Evolutionary conservation across 345 rosid genomes (phyloP), one percentile per base, ranked within the genome.

Genomic region (Zanthoxylum bungeanum): DNA sequence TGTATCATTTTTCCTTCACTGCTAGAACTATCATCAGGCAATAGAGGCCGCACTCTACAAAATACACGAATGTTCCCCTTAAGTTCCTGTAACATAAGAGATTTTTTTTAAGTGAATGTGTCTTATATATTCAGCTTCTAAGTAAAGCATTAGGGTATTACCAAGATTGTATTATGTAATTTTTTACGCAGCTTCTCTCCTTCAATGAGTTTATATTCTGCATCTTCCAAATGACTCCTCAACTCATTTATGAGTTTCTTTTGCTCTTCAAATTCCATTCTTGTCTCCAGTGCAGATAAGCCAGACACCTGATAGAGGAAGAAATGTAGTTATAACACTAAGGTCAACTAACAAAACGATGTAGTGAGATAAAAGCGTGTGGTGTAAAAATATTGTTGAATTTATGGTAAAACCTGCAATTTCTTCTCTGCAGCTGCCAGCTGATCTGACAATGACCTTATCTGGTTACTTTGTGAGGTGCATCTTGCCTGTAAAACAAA

Each of bases 31-130:
- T 95, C 98, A 11, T 87, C 96, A 1, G 96, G 85, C 61, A 95
- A 77, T 24, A 88, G 75, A 72, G 99, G 99, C 37, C 99, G 84
- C 75, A 95, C 97, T 80, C 99, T 89, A 79, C 99, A 95, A 82
- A 95, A 95, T 36, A 95, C 99, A 24, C 99, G 96, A 69, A 95
- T 95, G 77, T 95, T 95, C 50, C 99, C 99, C 75, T 95, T 92
- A 76, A 95, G 66, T 83, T 95, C 99, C 99, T 92, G 81, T 49
- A 79, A 77, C 75, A 76, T 40, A 71, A 76, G 40, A 61, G 37
- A 66, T 47, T 27, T 66, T 9, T 22, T 59, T 78, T 66, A 68
- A 62, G 59, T 55, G 47, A 77, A 72, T 47, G 21, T n/a, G 56
- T 22, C 9, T 39, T 4, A 9, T 33, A 66, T 60, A 14, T 34